Evolutionary conservation across 495 filamentous ascomycete genomes (phyloP), one percentile per base, ranked within the genome.

Genomic region (Apiosordaria backusii): DNA sequence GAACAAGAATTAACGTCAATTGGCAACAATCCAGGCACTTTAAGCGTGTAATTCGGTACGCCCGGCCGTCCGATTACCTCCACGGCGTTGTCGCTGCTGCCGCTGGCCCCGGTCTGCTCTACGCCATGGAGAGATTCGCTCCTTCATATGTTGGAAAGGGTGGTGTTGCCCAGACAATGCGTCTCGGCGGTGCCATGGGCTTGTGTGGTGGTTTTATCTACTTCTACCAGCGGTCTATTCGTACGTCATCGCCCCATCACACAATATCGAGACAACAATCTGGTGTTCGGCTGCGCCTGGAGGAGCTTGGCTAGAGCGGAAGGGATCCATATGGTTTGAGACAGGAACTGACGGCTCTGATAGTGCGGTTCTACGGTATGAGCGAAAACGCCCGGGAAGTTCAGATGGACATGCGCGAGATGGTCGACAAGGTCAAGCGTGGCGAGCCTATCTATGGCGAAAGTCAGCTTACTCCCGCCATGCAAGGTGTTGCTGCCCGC

Each of bases 341-440:
- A 61, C 26, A 45, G 15, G 16, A 27, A 7, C 9, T 23, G 35
- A 45, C 35, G 35, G 35, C 5, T 45, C 35, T 45, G 40, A 50
- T 66, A 91, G 88, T 90, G 72, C 92, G 95, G 58, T 97, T 99
- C 82, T 97, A 97, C 83, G 95, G 95, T 68, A 90, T 91, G 80
- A 86, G 85, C 35, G 95, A 99, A 76, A 98, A 99, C 80, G 78
- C 86, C 54, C 87, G 96, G 64, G 95, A 99, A 74, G 81, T 93
- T 27, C 91, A 97, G 52, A 90, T 94, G 88, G 95, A 99, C 75
- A 99, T 97, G 92, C 86, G 85, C 63, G 95, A 99, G 82, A 99
- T 99, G 95, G 93, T 97, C 4, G 85, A 87, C 73, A 93, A 91
- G 76, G 93, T 97, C 71, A 98, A 98, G 83, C 86, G 82, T 59